Evolutionary conservation across 345 rosid genomes (phyloP).

Genomic region (Reutealis trisperma): DNA sequence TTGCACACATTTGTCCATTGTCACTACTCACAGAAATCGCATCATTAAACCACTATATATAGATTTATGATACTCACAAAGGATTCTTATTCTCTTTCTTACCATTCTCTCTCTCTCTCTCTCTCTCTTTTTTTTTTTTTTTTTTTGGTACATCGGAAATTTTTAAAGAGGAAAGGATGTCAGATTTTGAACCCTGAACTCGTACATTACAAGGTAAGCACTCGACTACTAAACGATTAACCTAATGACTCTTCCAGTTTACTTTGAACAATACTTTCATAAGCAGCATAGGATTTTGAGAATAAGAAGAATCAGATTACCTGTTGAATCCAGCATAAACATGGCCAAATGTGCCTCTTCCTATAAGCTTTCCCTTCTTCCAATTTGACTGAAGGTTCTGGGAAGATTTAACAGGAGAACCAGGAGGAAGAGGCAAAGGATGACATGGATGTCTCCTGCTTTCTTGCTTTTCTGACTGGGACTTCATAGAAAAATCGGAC

Average conservation of each 20-base stretch:
- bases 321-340: conserved; percentile 91
- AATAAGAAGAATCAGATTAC: conserved; percentile 30
- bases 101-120: too few species aligned
- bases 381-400: conserved; percentile 47
- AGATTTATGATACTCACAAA: too few species aligned
- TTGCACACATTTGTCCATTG: conserved; percentile 91
- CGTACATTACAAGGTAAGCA: too few species aligned
- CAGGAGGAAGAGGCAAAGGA: conserved; percentile 88
- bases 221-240: too few species aligned
- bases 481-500: conserved; percentile 34
- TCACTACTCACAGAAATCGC: conserved; percentile 43
- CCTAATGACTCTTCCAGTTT: background rate
- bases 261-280: background rate
- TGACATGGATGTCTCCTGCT: conserved; percentile 63
- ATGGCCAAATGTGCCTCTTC: conserved; percentile 94
- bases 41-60: background rate
- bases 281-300: background rate
- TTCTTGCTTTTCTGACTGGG: conserved; percentile 55
- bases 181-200: too few species aligned
- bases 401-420: conserved; percentile 78
- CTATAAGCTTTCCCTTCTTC: conserved; percentile 84
- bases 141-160: too few species aligned
- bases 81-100: background rate
- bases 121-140: too few species aligned
- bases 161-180: too few species aligned